Evolutionary conservation across 2,329 filamentous ascomycete species (phyloP), one percentile per base, ranked within the genome.

Genomic region (Sordariomycetes sp.): DNA sequence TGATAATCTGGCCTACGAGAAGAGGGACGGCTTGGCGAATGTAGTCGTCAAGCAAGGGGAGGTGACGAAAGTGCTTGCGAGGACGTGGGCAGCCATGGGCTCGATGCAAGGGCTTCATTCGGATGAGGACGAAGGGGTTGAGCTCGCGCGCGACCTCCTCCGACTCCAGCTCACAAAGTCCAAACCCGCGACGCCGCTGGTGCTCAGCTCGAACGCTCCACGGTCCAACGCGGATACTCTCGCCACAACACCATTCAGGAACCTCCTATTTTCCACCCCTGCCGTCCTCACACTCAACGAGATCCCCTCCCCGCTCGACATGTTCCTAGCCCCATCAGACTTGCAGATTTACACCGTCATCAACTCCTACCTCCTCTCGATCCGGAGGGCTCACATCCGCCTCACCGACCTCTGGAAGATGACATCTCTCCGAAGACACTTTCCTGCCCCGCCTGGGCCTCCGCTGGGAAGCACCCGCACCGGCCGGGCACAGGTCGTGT

Each of bases 331-430:
- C 12, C 76, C 81, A 3, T 78, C 85, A 0, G 92, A 97, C 65
- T 73, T 96, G 12, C 81, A 87, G 54, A 81, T 83, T 0, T 99
- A 97, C 70, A 88, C 90, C 0, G 79, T 80, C n/a, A 86, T 97
- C 61, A 91, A 95, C 69, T 82, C 90, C 1, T 97, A 97, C 65
- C 80, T 99, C 0, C 75, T 97, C 11, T 88, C 90, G 0, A 85
- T 97, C 62, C 87, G 90, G 57, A 84, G 92, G 59, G 89, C 91
- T 3, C 91, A 97, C 68, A 82, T 96, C 18, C 87, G 89, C 43
- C 78, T 97, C 1, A 88, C 89, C 1, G 85, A 89, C 63, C 74
- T 97, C 1, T 97, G 94, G 92, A 92, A 90, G 68, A 86, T 89
- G 61, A 90, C 87, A 5, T 82, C 85, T 1, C 80, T 96, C 54